phyloP scores from a whole-genome alignment of 2,329 filamentous ascomycete genomes.

The Paracorniculantispora psalliotae region DNA sequence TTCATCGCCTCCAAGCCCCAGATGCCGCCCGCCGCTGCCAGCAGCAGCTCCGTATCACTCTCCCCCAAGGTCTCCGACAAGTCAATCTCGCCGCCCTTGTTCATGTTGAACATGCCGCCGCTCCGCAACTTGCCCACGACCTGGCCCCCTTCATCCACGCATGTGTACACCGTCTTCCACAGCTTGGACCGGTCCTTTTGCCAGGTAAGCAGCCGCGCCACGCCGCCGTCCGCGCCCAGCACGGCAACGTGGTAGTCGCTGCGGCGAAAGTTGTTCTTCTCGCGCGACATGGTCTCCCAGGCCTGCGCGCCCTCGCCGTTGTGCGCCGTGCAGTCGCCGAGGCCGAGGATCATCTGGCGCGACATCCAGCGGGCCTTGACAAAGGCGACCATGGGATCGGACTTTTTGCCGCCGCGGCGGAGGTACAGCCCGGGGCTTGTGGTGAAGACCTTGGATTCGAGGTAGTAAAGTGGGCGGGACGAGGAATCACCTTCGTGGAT shows the following conservation, averaged over 20 bases:
- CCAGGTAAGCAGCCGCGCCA: not conserved
- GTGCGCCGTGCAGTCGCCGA: not conserved
- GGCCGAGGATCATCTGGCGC: not conserved
- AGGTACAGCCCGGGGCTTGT: not conserved
- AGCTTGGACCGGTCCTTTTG: not conserved
- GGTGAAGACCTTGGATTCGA: not conserved
- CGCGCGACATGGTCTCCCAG: not conserved
- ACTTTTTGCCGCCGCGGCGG: not conserved
- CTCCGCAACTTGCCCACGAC: not conserved
- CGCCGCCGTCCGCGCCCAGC: not conserved
- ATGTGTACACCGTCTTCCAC: not conserved
- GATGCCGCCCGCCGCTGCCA: not conserved
- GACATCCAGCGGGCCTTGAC: not conserved
- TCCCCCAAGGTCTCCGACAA: not conserved
- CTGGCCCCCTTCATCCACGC: not conserved
- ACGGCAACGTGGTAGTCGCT: not conserved
- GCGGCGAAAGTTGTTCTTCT: not conserved
- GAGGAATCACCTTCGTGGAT: not conserved
- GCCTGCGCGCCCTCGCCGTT: not conserved
- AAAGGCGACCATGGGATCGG: not conserved
- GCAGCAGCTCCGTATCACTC: not conserved
- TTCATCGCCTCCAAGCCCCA: not conserved
- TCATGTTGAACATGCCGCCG: not conserved
- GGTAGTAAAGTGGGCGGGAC: not conserved
- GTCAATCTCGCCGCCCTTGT: not conserved